Percentiles rank a stretch among this genome's conserved stretches.
These are phyloP conservation scores for Selaginella moellendorffii DNA, from an alignment of 75 land plant genomes.

Conservation along the genomic window DNA sequence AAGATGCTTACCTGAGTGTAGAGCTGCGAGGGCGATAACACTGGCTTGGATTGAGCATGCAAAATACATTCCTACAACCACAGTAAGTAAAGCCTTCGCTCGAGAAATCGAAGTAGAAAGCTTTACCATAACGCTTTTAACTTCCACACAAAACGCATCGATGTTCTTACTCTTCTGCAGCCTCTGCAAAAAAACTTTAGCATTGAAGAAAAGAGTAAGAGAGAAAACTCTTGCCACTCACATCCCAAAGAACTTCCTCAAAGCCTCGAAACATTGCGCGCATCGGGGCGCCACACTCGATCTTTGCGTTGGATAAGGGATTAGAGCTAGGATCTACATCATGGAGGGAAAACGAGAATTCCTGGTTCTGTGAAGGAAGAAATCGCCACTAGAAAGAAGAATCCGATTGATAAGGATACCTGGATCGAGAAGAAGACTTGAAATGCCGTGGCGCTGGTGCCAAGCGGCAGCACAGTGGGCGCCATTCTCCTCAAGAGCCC, in stretches of 20 bases:
- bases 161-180: not conserved
- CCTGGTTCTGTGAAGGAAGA: slow-evolving; percentile 13
- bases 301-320: slow-evolving; percentile 21
- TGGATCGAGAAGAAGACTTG: slow-evolving; percentile 14
- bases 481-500: slow-evolving; percentile 5
- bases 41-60: slow-evolving; percentile 13
- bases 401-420: too few species aligned
- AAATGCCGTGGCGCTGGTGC: slow-evolving; percentile 17
- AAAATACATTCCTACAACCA: slow-evolving; percentile 18
- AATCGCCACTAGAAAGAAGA: too few species aligned
- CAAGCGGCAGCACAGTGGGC: slow-evolving; percentile 20
- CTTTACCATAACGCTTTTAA: not conserved
- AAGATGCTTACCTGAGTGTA: slow-evolving; percentile 18
- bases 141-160: not conserved
- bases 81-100: not conserved
- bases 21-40: slow-evolving; percentile 15
- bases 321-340: slow-evolving; percentile 9
- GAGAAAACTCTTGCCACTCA: not conserved
- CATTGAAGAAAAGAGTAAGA: too few species aligned
- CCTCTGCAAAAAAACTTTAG: too few species aligned
- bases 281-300: slow-evolving; percentile 23
- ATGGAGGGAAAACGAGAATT: slow-evolving; percentile 18
- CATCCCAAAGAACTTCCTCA: slow-evolving; percentile 28
- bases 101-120: not conserved
- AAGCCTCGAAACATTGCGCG: slow-evolving; percentile 20